Conservation (phyloP, 768 basidiomycete species). For the Naganishia kalamii region DNA sequence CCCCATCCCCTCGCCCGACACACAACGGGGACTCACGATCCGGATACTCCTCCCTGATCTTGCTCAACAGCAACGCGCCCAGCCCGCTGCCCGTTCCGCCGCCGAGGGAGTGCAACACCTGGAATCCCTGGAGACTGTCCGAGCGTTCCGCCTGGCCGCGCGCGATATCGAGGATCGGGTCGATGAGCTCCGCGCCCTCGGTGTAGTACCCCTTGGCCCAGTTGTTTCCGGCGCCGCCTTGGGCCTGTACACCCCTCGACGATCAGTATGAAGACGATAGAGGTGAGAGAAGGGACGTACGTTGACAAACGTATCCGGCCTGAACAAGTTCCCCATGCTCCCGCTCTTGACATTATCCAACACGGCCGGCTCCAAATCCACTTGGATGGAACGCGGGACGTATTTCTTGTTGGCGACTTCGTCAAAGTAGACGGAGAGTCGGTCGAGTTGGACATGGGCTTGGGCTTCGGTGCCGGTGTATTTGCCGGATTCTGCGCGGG, state of each 20-base stretch:
- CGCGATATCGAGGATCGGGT: slow-evolving; percentile 56
- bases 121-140: slow-evolving; percentile 74
- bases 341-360: slow-evolving; percentile 70
- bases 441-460: slow-evolving; percentile 56
- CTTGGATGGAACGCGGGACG: slow-evolving; percentile 80
- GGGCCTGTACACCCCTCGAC: slow-evolving; percentile 16
- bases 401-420: slow-evolving; percentile 66
- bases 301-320: slow-evolving; percentile 76
- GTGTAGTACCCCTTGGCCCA: slow-evolving; percentile 89
- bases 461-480: slow-evolving; percentile 63
- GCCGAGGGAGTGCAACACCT: slow-evolving; percentile 43
- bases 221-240: slow-evolving; percentile 74
- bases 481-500: slow-evolving; percentile 27
- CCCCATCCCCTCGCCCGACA: background rate
- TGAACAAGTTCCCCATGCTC: slow-evolving; percentile 66
- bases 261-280: background rate
- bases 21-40: slow-evolving; percentile 29
- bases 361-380: slow-evolving; percentile 85
- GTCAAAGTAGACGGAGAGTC: slow-evolving; percentile 71
- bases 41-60: slow-evolving; percentile 45
- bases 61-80: slow-evolving; percentile 40
- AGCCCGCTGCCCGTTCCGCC: slow-evolving; percentile 45
- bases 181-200: slow-evolving; percentile 84
- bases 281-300: slow-evolving; percentile 36
- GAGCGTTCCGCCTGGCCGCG: slow-evolving; percentile 73